phyloP scores from a whole-genome alignment of 2,329 filamentous ascomycete genomes.

The Calonectria henricotiae region DNA sequence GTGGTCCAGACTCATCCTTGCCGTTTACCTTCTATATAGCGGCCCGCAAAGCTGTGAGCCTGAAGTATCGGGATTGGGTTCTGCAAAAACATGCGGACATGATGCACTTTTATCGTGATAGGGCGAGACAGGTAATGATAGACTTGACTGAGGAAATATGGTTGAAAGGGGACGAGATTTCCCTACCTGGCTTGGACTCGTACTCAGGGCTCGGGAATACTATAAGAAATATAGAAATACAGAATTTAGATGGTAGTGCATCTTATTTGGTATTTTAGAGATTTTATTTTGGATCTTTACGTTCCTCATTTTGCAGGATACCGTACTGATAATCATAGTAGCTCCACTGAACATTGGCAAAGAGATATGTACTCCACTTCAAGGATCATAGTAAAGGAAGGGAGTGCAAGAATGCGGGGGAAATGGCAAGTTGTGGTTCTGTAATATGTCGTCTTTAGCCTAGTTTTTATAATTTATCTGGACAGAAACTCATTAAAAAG shows the following conservation, averaged over 20 bases:
- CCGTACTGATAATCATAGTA: too few relatives aligned
- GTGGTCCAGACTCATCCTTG: constrained; percentile 21
- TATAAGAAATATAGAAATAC: neutral
- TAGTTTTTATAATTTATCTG: too few relatives aligned
- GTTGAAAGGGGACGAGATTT: neutral
- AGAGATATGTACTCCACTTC: too few relatives aligned
- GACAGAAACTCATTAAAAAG: too few relatives aligned
- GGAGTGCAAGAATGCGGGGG: too few relatives aligned
- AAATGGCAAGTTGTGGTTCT: too few relatives aligned
- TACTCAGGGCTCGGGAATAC: neutral
- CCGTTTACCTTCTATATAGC: constrained; percentile 28
- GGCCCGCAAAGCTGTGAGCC: constrained; percentile 1
- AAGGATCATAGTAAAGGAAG: too few relatives aligned
- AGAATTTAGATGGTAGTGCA: neutral
- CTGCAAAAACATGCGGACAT: constrained; percentile 27
- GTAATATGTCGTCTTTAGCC: too few relatives aligned
- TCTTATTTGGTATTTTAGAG: neutral
- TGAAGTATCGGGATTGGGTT: constrained; percentile 1
- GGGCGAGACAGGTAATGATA: constrained; percentile 33
- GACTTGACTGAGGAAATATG: constrained; percentile 35
- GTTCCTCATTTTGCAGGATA: too few relatives aligned
- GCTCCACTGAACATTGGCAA: too few relatives aligned
- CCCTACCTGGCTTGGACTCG: neutral
- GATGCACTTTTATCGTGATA: constrained; percentile 27
- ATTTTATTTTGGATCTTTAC: too few relatives aligned